Evolutionary conservation across 2,329 filamentous ascomycete species (phyloP).

Genomic region (Colletotrichum spaethianum): DNA sequence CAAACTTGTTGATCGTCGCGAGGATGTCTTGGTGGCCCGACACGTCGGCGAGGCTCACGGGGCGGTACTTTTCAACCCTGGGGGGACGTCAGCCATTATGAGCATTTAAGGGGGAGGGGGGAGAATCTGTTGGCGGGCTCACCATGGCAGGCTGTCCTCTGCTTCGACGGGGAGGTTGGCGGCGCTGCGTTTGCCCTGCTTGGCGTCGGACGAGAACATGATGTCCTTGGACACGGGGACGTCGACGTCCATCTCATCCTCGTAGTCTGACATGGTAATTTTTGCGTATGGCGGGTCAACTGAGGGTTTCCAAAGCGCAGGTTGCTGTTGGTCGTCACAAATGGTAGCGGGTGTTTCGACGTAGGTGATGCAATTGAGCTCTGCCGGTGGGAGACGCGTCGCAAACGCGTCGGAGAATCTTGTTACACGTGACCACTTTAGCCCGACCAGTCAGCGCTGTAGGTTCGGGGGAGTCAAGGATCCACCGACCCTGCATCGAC

Average conservation of each 20-base stretch:
- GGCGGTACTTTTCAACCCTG: conserved; percentile 98
- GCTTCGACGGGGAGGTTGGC: conserved; percentile 95
- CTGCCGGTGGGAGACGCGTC: conserved; percentile 25
- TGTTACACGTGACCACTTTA: conserved; percentile 27
- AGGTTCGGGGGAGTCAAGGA: too few species aligned
- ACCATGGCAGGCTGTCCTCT: conserved; percentile 96
- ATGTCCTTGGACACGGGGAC: conserved; percentile 64
- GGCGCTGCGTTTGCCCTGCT: conserved; percentile 91
- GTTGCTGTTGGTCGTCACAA: not conserved
- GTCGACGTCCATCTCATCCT: conserved; percentile 75
- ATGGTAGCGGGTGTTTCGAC: not conserved
- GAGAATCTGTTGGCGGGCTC: conserved; percentile 40
- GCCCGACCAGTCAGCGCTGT: not conserved
- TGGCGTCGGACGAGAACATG: conserved; percentile 81
- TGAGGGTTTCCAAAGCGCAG: not conserved
- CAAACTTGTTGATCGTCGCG: conserved; percentile 96
- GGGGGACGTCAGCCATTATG: not conserved
- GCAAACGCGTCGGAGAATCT: conserved; percentile 17
- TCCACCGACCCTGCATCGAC: too few species aligned
- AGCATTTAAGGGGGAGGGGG: too few species aligned
- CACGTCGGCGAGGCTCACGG: conserved; percentile 89
- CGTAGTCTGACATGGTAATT: conserved; percentile 68
- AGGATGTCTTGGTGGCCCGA: conserved; percentile 98
- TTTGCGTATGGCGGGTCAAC: not conserved
- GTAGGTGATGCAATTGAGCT: conserved; percentile 7